Evolutionary conservation across 495 filamentous ascomycete genomes (phyloP).

Genomic region (Annulohypoxylon bovei): DNA sequence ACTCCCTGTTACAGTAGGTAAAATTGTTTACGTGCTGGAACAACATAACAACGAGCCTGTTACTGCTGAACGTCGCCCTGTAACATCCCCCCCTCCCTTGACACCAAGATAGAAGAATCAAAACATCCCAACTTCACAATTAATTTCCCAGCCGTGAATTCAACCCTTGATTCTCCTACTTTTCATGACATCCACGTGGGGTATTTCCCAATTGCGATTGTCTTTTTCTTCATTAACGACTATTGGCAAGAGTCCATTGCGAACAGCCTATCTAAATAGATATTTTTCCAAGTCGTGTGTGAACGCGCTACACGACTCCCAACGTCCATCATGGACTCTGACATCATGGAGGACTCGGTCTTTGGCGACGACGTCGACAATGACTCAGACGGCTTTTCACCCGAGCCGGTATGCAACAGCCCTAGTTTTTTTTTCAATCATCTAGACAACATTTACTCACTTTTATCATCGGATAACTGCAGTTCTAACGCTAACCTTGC

Average conservation of each 20-base stretch:
- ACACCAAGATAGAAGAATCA: conserved; percentile 12
- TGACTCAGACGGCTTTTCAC: conserved; percentile 60
- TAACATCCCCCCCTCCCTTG: conserved; percentile 22
- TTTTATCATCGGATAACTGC: not conserved
- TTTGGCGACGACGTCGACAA: conserved; percentile 64
- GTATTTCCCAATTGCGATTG: conserved; percentile 39
- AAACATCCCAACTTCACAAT: not conserved
- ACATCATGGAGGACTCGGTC: conserved; percentile 66
- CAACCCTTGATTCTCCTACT: not conserved
- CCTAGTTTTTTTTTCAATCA: conserved; percentile 17
- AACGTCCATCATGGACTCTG: conserved; percentile 57
- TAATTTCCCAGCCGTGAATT: not conserved
- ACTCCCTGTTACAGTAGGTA: conserved; percentile 24
- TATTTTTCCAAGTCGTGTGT: conserved; percentile 12
- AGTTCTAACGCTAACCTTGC: conserved; percentile 39
- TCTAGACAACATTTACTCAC: conserved; percentile 21
- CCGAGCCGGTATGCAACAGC: conserved; percentile 55
- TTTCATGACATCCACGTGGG: conserved; percentile 25
- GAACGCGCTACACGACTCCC: conserved; percentile 11
- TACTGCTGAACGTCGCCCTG: conserved; percentile 6
- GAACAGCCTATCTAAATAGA: not conserved
- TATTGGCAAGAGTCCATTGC: not conserved
- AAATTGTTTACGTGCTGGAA: conserved; percentile 40
- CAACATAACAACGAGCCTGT: conserved; percentile 24
- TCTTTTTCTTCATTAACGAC: conserved; percentile 9